Conservation (phyloP, 2,329 filamentous ascomycete genomes). For the Apiospora rasikravindrae region DNA sequence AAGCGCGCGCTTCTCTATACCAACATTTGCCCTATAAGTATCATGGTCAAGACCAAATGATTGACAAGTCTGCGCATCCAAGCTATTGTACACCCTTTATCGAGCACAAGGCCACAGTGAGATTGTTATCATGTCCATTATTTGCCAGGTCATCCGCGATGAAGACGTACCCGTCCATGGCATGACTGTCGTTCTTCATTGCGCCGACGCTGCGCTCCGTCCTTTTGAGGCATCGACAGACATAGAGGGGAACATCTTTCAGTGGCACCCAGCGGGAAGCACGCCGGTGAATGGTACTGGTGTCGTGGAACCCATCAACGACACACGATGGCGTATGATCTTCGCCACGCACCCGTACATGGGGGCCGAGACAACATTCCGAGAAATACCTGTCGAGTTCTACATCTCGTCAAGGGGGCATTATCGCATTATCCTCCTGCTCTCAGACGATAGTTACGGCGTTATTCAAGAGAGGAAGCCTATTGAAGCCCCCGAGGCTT, state of each 20-base stretch:
- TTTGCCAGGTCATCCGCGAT: not conserved
- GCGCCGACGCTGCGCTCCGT: not conserved
- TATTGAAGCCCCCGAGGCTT: not conserved
- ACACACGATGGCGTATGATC: constrained; percentile 9
- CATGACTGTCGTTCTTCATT: not conserved
- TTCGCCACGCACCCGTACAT: not conserved
- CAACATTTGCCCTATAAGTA: not conserved
- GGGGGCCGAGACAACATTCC: not conserved
- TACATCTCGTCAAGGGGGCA: not conserved
- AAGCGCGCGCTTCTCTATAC: not conserved
- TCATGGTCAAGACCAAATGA: not conserved
- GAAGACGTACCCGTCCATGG: not conserved
- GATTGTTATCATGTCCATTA: not conserved
- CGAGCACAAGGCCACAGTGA: not conserved
- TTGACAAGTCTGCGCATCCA: not conserved
- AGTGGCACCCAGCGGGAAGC: not conserved
- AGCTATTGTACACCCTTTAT: not conserved
- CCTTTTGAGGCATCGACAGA: not conserved
- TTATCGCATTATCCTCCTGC: not conserved
- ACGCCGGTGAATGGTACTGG: not conserved
- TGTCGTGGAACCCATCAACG: not conserved
- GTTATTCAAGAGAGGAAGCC: constrained; percentile 3
- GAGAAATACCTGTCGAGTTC: not conserved
- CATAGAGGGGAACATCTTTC: not conserved
- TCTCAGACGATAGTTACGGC: not conserved